A percentile compares a stretch with the other conserved stretches of the same genome.
These are phyloP conservation scores for Nemania serpens DNA, from an alignment of 2,329 filamentous ascomycete species.

Conservation along the genomic window DNA sequence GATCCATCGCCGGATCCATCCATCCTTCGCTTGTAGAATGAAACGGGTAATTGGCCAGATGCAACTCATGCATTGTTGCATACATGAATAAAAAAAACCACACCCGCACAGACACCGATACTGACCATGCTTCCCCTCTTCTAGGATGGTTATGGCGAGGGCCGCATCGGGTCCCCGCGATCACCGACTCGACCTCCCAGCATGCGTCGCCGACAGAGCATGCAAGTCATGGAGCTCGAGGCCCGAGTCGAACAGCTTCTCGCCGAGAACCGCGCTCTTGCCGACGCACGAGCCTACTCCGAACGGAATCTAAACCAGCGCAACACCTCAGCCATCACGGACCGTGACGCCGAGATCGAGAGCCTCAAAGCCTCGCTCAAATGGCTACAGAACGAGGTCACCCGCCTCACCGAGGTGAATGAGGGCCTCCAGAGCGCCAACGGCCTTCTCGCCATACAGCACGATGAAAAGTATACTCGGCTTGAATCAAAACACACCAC, in stretches of 20 bases:
- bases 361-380: constrained; percentile 78
- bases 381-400: constrained; percentile 80
- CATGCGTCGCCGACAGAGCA: constrained; percentile 95
- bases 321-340: constrained; percentile 71
- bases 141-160: constrained; percentile 93
- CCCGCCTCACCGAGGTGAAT: constrained; percentile 81
- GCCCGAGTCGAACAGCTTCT: constrained; percentile 80
- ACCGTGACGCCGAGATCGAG: constrained; percentile 87
- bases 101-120: neutral
- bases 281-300: constrained; percentile 71
- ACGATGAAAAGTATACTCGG: constrained; percentile 70
- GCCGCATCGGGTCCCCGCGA: constrained; percentile 80
- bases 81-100: neutral
- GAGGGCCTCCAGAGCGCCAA: constrained; percentile 79
- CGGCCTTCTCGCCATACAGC: constrained; percentile 73
- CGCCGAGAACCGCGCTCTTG: constrained; percentile 80
- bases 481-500: constrained; percentile 71
- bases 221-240: constrained; percentile 95
- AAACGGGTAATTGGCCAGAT: neutral
- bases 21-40: neutral
- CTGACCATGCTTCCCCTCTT: constrained; percentile 16
- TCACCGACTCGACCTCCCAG: constrained; percentile 94
- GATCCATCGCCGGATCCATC: neutral
- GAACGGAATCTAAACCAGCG: constrained; percentile 69
- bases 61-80: neutral